Base-by-base conservation (phyloP, 2,329 filamentous ascomycete genomes). In the Akanthomyces uredinophilus region DNA sequence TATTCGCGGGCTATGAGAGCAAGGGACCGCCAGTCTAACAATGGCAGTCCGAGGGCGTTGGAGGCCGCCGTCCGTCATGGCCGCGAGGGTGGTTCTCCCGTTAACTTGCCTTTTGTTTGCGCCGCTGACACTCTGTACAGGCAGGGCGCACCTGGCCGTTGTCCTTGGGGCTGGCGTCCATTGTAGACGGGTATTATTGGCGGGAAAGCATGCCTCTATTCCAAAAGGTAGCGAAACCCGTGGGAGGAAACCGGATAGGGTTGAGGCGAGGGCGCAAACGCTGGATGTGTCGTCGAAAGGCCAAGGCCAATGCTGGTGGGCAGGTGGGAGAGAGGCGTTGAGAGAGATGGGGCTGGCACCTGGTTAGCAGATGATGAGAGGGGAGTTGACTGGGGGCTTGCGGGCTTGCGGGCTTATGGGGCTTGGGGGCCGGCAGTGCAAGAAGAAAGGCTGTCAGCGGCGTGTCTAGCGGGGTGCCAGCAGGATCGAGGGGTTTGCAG, bases 121-220 rank as follows among this genome's bases (percentile, higher is more conserved):
- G 72, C 18, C 74, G 71, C 43, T 71, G 68, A 61, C 74, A 81
- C 67, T 80, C 78, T 4, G 77, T 76, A 64, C 78, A 81, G 52
- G 78, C 77, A 20, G 72, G 65, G 47, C 73, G 71, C 52, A 61
- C 49, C 24, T 64, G 62, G n/a, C 53, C 60, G 53, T 50, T 63
- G 13, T 68, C 65, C 20, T 51, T 49, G 41, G 62, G 27, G 22
- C 50, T 64, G 22, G 59, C 60, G 24, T 60, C 64, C 68, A 59
- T 62, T 18, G 43, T n/a, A 29, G 37, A 44, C 60, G 53, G 46
- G 22, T 3, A 1, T 22, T 41, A 56, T 22, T 8, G 27, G 35
- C 3, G 37, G 16, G 24, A 43, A 22, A 35, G 43, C 59, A 61
- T 61, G 20, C 50, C 32, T 39, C 27, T 47, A 27, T 58, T 22